phyloP scores from a whole-genome alignment of 768 basidiomycete species.

The Strobilomyces dryophilus region DNA sequence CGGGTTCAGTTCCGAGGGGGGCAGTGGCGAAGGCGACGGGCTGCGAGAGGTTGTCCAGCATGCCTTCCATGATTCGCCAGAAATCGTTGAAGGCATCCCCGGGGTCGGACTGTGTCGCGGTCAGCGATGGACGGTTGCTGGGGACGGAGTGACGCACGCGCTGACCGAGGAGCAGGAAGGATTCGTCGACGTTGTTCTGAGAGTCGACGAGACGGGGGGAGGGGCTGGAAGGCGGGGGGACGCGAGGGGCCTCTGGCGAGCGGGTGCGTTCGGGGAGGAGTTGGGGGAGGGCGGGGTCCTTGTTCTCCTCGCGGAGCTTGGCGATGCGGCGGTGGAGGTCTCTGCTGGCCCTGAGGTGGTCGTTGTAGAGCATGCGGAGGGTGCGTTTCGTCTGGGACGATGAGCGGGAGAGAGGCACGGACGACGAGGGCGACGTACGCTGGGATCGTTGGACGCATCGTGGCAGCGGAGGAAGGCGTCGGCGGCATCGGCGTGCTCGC shows the following conservation, averaged over 20 bases:
- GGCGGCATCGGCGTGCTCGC: slow-evolving; percentile 74
- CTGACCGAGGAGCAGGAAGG: slow-evolving; percentile 85
- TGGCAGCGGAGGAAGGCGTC: slow-evolving; percentile 70
- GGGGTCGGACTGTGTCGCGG: slow-evolving; percentile 53
- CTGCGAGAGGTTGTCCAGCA: slow-evolving; percentile 83
- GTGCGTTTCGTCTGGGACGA: slow-evolving; percentile 67
- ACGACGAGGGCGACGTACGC: slow-evolving; percentile 41
- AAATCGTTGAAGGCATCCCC: slow-evolving; percentile 87
- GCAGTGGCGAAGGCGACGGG: slow-evolving; percentile 77
- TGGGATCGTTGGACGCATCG: slow-evolving; percentile 68
- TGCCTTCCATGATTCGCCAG: slow-evolving; percentile 84
- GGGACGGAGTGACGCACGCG: slow-evolving; percentile 41
- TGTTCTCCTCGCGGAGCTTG: slow-evolving; percentile 69
- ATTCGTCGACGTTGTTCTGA: slow-evolving; percentile 72
- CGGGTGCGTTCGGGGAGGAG: slow-evolving; percentile 20
- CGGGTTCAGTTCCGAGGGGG: slow-evolving; percentile 51
- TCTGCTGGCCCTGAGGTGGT: slow-evolving; percentile 66
- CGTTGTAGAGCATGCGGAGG: slow-evolving; percentile 67
- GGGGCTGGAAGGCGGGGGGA: slow-evolving; percentile 33
- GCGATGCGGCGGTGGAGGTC: slow-evolving; percentile 70
- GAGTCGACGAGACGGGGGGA: slow-evolving; percentile 42
- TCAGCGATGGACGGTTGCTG: not conserved
- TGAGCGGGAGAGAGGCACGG: slow-evolving; percentile 6
- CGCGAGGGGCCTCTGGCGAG: too few species aligned
- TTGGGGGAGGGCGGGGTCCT: slow-evolving; percentile 72